Percentiles rank a stretch among this genome's conserved stretches.
Conservation (phyloP, 2,329 filamentous ascomycete genomes). For the Teratosphaeria epicoccoides region DNA sequence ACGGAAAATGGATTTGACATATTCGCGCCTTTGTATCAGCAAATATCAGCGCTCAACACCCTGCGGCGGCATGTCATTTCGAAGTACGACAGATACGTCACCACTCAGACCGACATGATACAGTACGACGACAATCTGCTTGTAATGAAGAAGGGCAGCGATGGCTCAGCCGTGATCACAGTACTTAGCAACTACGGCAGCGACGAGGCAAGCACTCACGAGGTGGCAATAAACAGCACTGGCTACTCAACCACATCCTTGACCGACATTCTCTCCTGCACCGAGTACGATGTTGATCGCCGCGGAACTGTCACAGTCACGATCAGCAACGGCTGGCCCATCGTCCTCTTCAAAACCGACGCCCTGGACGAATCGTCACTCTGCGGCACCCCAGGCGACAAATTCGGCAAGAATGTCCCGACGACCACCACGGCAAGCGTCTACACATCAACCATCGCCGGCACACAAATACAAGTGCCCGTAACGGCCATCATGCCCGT, state of each 20-base stretch:
- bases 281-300: conserved; percentile 15
- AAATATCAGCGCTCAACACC: conserved; percentile 30
- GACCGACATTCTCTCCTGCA: conserved; percentile 28
- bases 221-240: conserved; percentile 25
- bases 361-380: conserved; percentile 16
- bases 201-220: conserved; percentile 17
- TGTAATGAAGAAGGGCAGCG: conserved; percentile 35
- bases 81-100: conserved; percentile 30
- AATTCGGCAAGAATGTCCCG: neutral
- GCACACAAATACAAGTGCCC: neutral
- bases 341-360: conserved; percentile 22
- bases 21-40: conserved; percentile 30
- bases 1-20: conserved; percentile 28
- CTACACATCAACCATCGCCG: neutral
- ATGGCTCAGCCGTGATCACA: conserved; percentile 33
- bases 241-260: conserved; percentile 19
- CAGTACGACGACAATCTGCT: conserved; percentile 35
- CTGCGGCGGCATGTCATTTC: conserved; percentile 35
- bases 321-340: conserved; percentile 25
- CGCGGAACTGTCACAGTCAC: conserved; percentile 19
- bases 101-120: conserved; percentile 31
- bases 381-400: conserved; percentile 10
- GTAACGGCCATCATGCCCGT: neutral
- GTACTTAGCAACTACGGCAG: conserved; percentile 33
- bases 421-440: conserved; percentile 2